Percentiles rank a stretch among this genome's conserved stretches.
phyloP scores from a whole-genome alignment of 2,329 filamentous ascomycete genomes.

The Fusarium decemcellulare region DNA sequence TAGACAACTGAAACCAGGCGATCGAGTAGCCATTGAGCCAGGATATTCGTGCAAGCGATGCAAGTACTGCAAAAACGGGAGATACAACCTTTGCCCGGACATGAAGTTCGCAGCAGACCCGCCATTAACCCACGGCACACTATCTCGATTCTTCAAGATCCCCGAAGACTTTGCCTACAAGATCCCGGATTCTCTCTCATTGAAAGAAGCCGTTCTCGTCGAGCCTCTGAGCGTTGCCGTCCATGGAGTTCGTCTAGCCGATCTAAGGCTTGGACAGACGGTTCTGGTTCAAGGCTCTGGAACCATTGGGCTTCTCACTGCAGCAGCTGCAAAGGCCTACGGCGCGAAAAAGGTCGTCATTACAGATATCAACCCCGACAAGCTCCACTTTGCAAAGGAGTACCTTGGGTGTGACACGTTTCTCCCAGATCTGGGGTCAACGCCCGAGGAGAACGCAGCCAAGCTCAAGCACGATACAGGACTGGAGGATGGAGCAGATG shows the following conservation, averaged over 20 bases:
- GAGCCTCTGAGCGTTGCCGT: constrained; percentile 90
- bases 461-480: constrained; percentile 10
- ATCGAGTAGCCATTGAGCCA: constrained; percentile 93
- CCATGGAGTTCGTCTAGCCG: constrained; percentile 83
- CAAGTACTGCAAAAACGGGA: constrained; percentile 80
- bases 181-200: constrained; percentile 79
- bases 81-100: constrained; percentile 89
- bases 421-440: background rate
- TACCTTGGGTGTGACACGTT: constrained; percentile 24
- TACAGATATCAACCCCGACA: constrained; percentile 34
- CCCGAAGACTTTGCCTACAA: constrained; percentile 95
- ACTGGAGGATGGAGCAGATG: constrained; percentile 81
- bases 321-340: constrained; percentile 85
- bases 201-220: constrained; percentile 90
- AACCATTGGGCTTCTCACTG: constrained; percentile 88
- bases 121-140: constrained; percentile 84
- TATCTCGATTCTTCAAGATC: constrained; percentile 86
- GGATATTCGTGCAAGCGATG: constrained; percentile 88
- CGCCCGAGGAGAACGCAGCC: constrained; percentile 27
- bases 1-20: constrained; percentile 75
- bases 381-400: constrained; percentile 35
- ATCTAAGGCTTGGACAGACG: constrained; percentile 78
- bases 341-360: constrained; percentile 74
- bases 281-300: constrained; percentile 92
- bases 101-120: constrained; percentile 96